phyloP scores from a whole-genome alignment of 345 rosid genomes.

The Rhizophora mangle region DNA sequence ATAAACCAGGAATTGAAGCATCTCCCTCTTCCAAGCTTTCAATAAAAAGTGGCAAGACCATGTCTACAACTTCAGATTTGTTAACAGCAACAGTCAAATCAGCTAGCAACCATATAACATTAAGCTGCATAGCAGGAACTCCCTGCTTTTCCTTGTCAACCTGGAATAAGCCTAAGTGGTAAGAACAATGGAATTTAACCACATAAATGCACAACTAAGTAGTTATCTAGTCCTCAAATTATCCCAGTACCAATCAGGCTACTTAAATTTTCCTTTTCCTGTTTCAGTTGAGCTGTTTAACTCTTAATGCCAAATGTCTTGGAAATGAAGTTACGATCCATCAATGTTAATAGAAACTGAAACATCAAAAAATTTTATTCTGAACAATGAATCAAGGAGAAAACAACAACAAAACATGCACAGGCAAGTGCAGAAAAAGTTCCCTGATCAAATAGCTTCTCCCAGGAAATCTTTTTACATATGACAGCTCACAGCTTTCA shows the following conservation, averaged over 20 bases:
- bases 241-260: background rate
- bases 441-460: constrained; percentile 5
- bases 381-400: background rate
- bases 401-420: constrained; percentile 6
- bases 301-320: too few species aligned
- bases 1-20: constrained; percentile 80
- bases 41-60: constrained; percentile 93
- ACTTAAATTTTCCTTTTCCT: too few species aligned
- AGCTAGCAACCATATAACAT: constrained; percentile 84
- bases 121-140: constrained; percentile 80
- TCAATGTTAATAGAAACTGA: too few species aligned
- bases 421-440: background rate
- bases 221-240: background rate
- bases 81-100: constrained; percentile 85
- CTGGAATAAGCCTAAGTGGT: constrained; percentile 43
- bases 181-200: constrained; percentile 3
- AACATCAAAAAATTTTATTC: too few species aligned
- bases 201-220: background rate
- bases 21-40: constrained; percentile 99
- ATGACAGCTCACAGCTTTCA: too few species aligned
- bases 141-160: constrained; percentile 75
- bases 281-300: too few species aligned
- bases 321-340: too few species aligned
- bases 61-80: constrained; percentile 95
- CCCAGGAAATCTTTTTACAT: too few species aligned